A percentile compares a stretch with the other conserved stretches of the same genome.
Evolutionary conservation across 768 basidiomycete genomes (phyloP).

Genomic region (Glaciozyma martinii): DNA sequence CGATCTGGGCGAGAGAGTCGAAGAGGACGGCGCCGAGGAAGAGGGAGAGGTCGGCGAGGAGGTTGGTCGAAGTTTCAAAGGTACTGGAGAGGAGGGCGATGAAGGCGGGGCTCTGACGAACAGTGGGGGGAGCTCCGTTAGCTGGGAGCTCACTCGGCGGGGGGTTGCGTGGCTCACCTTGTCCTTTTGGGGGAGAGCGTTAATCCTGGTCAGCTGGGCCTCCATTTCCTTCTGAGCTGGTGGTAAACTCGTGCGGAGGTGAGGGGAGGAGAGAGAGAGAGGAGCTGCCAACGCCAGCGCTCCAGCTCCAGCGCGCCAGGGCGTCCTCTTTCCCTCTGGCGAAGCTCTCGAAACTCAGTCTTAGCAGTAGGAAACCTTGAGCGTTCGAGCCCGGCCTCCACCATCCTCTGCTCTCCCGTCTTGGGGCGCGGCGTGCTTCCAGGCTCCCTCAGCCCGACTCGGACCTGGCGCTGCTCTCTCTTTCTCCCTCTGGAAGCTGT

Average conservation of each 20-base stretch:
- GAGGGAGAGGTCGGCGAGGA: slow-evolving; percentile 3
- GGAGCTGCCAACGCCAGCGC: no score
- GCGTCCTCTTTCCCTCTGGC: no score
- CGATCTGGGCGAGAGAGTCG: slow-evolving; percentile 42
- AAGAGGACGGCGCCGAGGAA: slow-evolving; percentile 18
- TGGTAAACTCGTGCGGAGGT: background rate
- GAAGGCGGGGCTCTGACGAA: slow-evolving; percentile 16
- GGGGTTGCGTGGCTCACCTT: slow-evolving; percentile 65
- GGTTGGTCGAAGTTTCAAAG: slow-evolving; percentile 13
- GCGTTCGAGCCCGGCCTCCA: no score
- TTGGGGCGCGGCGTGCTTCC: no score
- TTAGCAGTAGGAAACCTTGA: no score
- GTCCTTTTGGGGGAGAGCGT: slow-evolving; percentile 56
- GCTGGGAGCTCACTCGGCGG: slow-evolving; percentile 42
- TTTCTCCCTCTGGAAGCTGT: no score
- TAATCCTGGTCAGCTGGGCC: slow-evolving; percentile 10
- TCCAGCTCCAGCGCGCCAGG: no score
- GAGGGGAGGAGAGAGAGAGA: no score
- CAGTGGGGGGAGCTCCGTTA: background rate
- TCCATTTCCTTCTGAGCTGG: slow-evolving; percentile 10
- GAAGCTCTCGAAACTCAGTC: no score
- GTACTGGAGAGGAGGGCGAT: slow-evolving; percentile 20
- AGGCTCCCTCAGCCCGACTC: no score
- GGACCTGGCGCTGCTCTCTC: no score
- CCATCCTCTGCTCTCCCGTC: no score